Percentiles rank a stretch among this genome's conserved stretches.
These are phyloP conservation scores for Colletotrichum plurivorum DNA, from an alignment of 2,329 filamentous ascomycete species.

Conservation along the genomic window DNA sequence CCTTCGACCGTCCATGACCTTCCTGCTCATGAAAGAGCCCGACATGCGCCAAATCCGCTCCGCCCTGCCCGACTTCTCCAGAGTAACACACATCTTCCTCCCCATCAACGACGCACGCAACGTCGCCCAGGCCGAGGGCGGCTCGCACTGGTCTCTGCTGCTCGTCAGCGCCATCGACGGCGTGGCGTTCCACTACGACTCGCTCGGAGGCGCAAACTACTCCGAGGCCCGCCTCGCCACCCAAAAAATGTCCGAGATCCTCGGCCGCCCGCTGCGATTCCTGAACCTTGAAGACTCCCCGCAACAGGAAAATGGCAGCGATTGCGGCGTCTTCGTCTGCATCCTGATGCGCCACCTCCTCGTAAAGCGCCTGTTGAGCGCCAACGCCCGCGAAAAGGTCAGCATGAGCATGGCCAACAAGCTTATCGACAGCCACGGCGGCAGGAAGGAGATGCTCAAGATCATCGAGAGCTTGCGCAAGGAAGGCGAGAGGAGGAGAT, in stretches of 20 bases:
- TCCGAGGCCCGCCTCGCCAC: conserved; percentile 79
- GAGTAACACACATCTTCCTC: conserved; percentile 92
- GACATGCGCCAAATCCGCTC: conserved; percentile 70
- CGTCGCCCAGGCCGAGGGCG: conserved; percentile 84
- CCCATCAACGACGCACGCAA: conserved; percentile 93
- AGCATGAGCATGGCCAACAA: conserved; percentile 94
- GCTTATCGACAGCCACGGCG: conserved; percentile 83
- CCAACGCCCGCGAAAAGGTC: conserved; percentile 86
- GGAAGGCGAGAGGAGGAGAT: conserved; percentile 87
- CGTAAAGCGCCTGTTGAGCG: conserved; percentile 83
- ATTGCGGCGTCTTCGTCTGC: conserved; percentile 97
- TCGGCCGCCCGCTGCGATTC: conserved; percentile 79
- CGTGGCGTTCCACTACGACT: conserved; percentile 97
- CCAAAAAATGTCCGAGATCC: conserved; percentile 76
- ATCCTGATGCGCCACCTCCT: conserved; percentile 95
- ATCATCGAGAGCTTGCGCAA: conserved; percentile 90
- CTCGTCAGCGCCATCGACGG: conserved; percentile 91
- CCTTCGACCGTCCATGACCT: conserved; percentile 92
- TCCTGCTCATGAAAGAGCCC: conserved; percentile 85
- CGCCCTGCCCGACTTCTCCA: conserved; percentile 84
- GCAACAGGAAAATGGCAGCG: conserved; percentile 91
- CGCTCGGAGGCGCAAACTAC: conserved; percentile 81
- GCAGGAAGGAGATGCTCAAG: conserved; percentile 90
- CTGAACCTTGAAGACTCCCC: conserved; percentile 88
- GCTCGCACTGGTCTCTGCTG: conserved; percentile 94